Evolutionary conservation across 495 filamentous ascomycete species (phyloP), one percentile per base, ranked within the genome.

Genomic region (Apiosordaria backusii): DNA sequence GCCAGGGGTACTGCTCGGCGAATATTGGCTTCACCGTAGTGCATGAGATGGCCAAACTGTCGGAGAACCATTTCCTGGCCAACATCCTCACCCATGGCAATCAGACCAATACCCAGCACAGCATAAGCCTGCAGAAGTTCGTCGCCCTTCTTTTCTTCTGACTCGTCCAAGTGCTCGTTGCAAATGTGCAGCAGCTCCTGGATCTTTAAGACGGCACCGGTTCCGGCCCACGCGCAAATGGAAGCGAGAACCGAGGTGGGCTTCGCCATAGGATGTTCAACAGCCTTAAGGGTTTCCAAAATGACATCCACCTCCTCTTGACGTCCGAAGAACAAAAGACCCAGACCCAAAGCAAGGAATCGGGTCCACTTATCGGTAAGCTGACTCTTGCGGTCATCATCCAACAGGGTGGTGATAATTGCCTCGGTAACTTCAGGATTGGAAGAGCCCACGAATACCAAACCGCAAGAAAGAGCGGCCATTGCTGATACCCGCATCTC

Each of bases 51-150:
- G 60, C 93, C 95, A 72, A 99, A 98, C 71, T 97, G 93, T 53
- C 95, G 88, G 24, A 99, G 84, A 58, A 97, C 92, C 95, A 99
- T 99, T 71, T 99, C 95, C 76, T 98, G 94, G 9, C 96, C 96
- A 67, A 98, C 88, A 57, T 99, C 96, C 78, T 99, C 95, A 65
- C 95, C 95, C 95, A 98, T 98, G 21, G 95, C 90, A 64, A 99
- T 93, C 52, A 99, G 82, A 29, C 92, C 92, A 29, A 99, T 85
- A 69, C 96, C 96, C 57, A 99, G 83, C 19, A 98, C 93, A 65
- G 95, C 96, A 76, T 99, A 99, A 4, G 93, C 89, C 75, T 99
- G 95, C 59, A 94, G 87, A 55, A 98, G 81, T 79, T 97, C 93
- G 66, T 97, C 93, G 55, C 90, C 91, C 78, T 96, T 94, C 83